A percentile compares a stretch with the other conserved stretches of the same genome.
Evolutionary conservation across 2,329 filamentous ascomycete genomes (phyloP).

Genomic region (Metarhizium album): DNA sequence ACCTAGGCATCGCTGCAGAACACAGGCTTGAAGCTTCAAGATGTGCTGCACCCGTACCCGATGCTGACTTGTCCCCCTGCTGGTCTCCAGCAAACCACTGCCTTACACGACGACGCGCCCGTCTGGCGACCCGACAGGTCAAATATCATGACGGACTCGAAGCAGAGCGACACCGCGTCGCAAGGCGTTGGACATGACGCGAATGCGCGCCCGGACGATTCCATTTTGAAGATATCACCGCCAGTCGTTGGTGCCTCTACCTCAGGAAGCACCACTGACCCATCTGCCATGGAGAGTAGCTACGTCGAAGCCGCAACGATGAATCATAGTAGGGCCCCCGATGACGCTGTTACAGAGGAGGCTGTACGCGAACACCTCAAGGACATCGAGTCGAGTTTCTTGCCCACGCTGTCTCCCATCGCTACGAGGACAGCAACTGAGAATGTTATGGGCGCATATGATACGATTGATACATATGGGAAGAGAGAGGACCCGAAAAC

Average conservation of each 20-base stretch:
- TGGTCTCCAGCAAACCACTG: slow-evolving; percentile 9
- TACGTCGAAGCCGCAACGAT: slow-evolving; percentile 30
- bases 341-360: slow-evolving; percentile 42
- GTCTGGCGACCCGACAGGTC: slow-evolving; percentile 5
- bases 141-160: slow-evolving; percentile 1
- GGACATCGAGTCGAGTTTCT: slow-evolving; percentile 57
- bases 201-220: slow-evolving; percentile 7
- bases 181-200: not conserved
- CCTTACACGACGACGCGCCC: slow-evolving; percentile 17
- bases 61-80: slow-evolving; percentile 16
- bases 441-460: slow-evolving; percentile 34
- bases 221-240: slow-evolving; percentile 8
- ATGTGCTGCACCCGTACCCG: slow-evolving; percentile 18
- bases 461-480: slow-evolving; percentile 43
- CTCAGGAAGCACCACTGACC: not conserved
- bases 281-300: slow-evolving; percentile 23
- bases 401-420: slow-evolving; percentile 47
- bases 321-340: slow-evolving; percentile 20
- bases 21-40: slow-evolving; percentile 10
- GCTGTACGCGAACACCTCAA: slow-evolving; percentile 45
- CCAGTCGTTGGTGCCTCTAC: slow-evolving; percentile 10
- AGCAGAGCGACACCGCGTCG: not conserved
- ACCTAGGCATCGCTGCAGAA: not conserved
- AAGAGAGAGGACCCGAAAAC: slow-evolving; percentile 19
- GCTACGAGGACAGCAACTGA: slow-evolving; percentile 30